phyloP scores from a whole-genome alignment of 129 eudicot species.

The Arctium minus region DNA sequence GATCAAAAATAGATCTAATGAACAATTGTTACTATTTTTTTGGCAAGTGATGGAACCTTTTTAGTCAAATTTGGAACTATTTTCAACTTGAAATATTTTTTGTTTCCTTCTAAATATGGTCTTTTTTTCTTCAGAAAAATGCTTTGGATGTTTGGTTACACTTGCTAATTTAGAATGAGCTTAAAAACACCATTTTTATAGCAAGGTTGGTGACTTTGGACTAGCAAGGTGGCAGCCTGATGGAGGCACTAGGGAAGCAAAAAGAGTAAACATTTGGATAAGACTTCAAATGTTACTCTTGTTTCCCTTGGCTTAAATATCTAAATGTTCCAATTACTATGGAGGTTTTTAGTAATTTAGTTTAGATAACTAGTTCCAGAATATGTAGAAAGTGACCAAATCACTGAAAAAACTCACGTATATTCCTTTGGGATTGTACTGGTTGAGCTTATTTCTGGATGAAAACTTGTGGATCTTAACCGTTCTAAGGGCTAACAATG shows the following conservation, averaged over 20 bases:
- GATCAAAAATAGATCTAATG: neutral
- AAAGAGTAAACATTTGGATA: slow-evolving; percentile 91
- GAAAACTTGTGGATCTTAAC: slow-evolving; percentile 84
- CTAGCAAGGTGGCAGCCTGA: slow-evolving; percentile 96
- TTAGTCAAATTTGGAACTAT: neutral
- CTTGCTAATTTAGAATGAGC: neutral
- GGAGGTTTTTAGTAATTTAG: neutral
- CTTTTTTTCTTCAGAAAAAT: neutral
- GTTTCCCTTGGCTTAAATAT: neutral
- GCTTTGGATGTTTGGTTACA: neutral
- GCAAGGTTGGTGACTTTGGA: slow-evolving; percentile 89
- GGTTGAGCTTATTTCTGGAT: slow-evolving; percentile 77
- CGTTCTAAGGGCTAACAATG: slow-evolving; percentile 86
- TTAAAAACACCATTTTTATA: neutral
- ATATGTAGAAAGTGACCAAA: slow-evolving; percentile 85
- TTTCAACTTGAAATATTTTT: neutral
- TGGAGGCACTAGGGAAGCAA: slow-evolving; percentile 79
- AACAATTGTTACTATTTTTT: neutral
- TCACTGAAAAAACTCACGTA: slow-evolving; percentile 88
- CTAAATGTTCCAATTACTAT: neutral
- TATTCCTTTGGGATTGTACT: slow-evolving; percentile 85
- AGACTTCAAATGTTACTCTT: neutral
- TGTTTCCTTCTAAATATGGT: neutral
- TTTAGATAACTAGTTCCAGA: slow-evolving; percentile 87
- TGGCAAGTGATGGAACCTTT: neutral